Conservation (phyloP, 23 red algal species). For the Gracilariopsis chorda region DNA sequence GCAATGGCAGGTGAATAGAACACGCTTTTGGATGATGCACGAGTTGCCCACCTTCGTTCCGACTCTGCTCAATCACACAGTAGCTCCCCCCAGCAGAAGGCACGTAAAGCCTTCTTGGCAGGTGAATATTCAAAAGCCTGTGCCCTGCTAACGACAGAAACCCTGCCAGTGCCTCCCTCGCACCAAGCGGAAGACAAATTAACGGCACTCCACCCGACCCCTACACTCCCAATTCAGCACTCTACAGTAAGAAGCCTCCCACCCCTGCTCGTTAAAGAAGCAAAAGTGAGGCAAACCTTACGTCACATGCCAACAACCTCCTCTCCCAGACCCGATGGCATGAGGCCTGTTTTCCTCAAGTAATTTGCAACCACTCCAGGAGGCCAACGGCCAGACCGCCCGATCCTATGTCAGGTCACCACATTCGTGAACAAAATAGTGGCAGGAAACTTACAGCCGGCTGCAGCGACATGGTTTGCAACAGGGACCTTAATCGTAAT, state of each 20-base stretch:
- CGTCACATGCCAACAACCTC: background rate
- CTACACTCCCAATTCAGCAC: background rate
- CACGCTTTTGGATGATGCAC: background rate
- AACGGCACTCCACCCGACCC: background rate
- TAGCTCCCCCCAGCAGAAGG: background rate
- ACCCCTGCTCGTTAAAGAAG: too few relatives aligned
- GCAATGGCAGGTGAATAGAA: background rate
- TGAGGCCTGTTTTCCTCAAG: background rate
- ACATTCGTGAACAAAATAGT: background rate
- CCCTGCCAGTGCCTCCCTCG: background rate
- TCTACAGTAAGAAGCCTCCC: background rate
- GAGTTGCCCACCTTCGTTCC: background rate
- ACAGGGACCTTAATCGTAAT: background rate
- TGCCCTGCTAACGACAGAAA: background rate
- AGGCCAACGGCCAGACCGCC: background rate
- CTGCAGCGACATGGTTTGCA: background rate
- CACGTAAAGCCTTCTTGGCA: background rate
- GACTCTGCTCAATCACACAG: background rate
- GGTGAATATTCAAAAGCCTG: background rate
- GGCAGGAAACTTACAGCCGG: background rate
- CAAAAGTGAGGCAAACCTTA: too few relatives aligned
- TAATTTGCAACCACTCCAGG: background rate
- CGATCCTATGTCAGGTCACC: background rate
- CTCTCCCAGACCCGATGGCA: background rate
- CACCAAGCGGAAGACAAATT: background rate